Conservation (phyloP, 1,139 yeast genomes). For the Yamadazyma mexicana region DNA sequence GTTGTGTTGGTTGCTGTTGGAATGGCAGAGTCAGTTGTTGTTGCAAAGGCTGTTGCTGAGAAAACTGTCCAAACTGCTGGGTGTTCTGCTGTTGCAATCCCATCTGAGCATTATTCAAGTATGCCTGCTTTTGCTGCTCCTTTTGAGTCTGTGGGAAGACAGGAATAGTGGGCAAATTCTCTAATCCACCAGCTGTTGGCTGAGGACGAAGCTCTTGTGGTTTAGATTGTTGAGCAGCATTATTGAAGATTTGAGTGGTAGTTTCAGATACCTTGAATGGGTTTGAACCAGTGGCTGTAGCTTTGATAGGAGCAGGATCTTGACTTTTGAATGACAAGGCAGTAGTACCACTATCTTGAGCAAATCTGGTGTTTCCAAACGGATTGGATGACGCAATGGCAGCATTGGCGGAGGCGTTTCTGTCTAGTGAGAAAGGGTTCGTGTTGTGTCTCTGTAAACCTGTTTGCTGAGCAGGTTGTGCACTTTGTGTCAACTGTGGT, state of each 20-base stretch:
- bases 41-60: slow-evolving; percentile 10
- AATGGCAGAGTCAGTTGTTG: slow-evolving; percentile 8
- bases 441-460: slow-evolving; percentile 32
- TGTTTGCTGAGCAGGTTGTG: slow-evolving; percentile 15
- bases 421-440: slow-evolving; percentile 40
- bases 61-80: slow-evolving; percentile 5
- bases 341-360: slow-evolving; percentile 34
- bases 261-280: slow-evolving; percentile 46
- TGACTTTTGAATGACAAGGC: slow-evolving; percentile 31
- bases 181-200: slow-evolving; percentile 70
- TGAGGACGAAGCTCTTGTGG: slow-evolving; percentile 40
- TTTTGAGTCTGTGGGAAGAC: slow-evolving; percentile 65
- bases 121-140: slow-evolving; percentile 36
- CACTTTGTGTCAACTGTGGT: slow-evolving; percentile 19
- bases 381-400: slow-evolving; percentile 40
- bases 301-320: slow-evolving; percentile 22
- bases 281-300: slow-evolving; percentile 42
- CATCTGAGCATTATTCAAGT: slow-evolving; percentile 36
- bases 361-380: slow-evolving; percentile 42
- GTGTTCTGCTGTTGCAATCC: slow-evolving; percentile 25
- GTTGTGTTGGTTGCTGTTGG: slow-evolving; percentile 16
- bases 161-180: slow-evolving; percentile 58
- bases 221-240: slow-evolving; percentile 18
- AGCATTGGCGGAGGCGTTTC: slow-evolving; percentile 3
- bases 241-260: slow-evolving; percentile 35